Evolutionary conservation across 2,329 filamentous ascomycete species (phyloP), one percentile per base, ranked within the genome.

Genomic region (Aspergillus piperis): DNA sequence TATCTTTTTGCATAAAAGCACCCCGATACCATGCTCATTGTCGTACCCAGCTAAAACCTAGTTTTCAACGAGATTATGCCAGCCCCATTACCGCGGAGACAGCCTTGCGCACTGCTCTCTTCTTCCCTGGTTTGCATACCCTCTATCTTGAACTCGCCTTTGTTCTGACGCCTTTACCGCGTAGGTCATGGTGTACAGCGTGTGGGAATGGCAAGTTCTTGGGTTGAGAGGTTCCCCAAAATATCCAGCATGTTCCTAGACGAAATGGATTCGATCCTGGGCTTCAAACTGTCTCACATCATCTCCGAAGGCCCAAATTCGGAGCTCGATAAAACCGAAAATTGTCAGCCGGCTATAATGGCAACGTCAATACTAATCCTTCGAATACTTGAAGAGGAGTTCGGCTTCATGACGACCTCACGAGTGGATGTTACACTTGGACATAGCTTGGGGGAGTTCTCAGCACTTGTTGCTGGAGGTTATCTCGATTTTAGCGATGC

Each of bases 261-360:
- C 66, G 90, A 96, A 77, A 92, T 96, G 75, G 92, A 98, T 78
- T 80, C 87, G 44, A 85, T 86, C 25, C 84, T 96, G 69, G 85
- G 89, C 67, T 87, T 88, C 70, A 88, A 88, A 64, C 84, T 98
- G 59, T 92, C 91, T 41, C 82, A 83, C 25, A 83, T 94, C 61
- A 96, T 97, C 67, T 87, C 88, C 61, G 82, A 90, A 27, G 93
- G 94, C 0, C 90, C 94, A 1, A 91, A 90, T 68, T 87, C 86
- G 58, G 79, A 83, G 54, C 86, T 98, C 58, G 96, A 91, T 42
- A 85, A 86, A 59, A 97, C 94, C 4, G 86, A 90, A 65, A 93
- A 96, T 73, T 90, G 94, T 3, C 94, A 98, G 76, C 94, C 94
- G 1, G 93, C 94, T 69, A 96, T 97, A 76, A 96, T 98, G 92